phyloP scores from a whole-genome alignment of 2,329 filamentous ascomycete genomes.

The Metarhizium guizhouense region DNA sequence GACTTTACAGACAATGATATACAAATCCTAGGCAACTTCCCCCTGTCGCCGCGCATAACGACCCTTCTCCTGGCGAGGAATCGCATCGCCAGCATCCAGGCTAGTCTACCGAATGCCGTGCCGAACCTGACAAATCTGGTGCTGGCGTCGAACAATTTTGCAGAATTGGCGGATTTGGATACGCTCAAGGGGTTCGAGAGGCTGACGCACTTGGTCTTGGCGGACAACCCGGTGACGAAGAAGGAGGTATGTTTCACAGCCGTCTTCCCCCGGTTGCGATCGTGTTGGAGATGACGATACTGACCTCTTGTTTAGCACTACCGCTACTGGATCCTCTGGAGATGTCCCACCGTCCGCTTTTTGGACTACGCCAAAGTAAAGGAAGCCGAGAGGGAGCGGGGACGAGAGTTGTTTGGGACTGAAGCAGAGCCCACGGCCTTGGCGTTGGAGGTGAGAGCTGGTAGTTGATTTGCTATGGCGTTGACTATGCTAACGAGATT shows the following conservation, averaged over 20 bases:
- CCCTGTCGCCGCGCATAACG: conserved; percentile 76
- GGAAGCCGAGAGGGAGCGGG: conserved; percentile 68
- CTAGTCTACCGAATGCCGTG: conserved; percentile 61
- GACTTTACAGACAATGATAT: conserved; percentile 99
- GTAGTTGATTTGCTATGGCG: not conserved
- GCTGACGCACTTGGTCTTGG: conserved; percentile 70
- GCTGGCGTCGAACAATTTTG: conserved; percentile 72
- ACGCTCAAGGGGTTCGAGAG: conserved; percentile 58
- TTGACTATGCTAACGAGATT: not conserved
- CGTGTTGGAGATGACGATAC: not conserved
- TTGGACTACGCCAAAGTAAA: conserved; percentile 91
- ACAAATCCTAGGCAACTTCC: conserved; percentile 81
- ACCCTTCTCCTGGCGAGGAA: conserved; percentile 87
- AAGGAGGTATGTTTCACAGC: conserved; percentile 63
- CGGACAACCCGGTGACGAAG: conserved; percentile 83
- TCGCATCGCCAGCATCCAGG: conserved; percentile 73
- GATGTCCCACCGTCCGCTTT: conserved; percentile 75
- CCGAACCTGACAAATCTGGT: conserved; percentile 78
- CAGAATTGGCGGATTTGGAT: conserved; percentile 81
- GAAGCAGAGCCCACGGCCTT: conserved; percentile 68
- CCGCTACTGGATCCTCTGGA: conserved; percentile 84
- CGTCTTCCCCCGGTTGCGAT: not conserved
- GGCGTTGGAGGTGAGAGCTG: conserved; percentile 54
- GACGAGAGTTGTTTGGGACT: conserved; percentile 76
- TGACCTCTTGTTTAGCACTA: conserved; percentile 56